A percentile compares a stretch with the other conserved stretches of the same genome.
Conservation (phyloP, 306 rosid genomes). For the Cucurbita moschata region DNA sequence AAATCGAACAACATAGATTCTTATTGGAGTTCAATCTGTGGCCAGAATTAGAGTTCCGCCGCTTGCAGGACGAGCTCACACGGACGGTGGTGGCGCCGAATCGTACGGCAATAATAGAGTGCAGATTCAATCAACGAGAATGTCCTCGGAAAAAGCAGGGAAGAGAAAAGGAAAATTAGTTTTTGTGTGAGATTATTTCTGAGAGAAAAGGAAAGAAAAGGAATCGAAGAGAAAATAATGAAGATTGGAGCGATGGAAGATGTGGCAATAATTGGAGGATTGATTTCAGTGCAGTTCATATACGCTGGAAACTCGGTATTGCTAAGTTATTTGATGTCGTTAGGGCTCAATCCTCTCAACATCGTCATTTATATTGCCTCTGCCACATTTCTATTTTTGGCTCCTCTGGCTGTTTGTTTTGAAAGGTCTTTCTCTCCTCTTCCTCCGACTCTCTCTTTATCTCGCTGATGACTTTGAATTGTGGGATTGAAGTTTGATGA, state of each 20-base stretch:
- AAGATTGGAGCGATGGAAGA: conserved; percentile 24
- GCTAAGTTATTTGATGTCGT: conserved; percentile 46
- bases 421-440: conserved; percentile 44
- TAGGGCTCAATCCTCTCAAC: conserved; percentile 46
- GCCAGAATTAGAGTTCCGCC: neutral
- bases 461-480: neutral
- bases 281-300: conserved; percentile 43
- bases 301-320: conserved; percentile 57
- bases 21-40: neutral
- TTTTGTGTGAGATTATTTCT: neutral
- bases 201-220: neutral
- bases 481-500: neutral
- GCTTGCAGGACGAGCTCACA: neutral
- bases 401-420: conserved; percentile 48
- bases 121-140: neutral
- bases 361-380: conserved; percentile 44
- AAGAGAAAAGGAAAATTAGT: no score
- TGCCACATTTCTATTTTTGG: conserved; percentile 49
- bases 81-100: neutral
- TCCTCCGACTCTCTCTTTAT: neutral
- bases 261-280: conserved; percentile 33
- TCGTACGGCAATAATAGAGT: neutral
- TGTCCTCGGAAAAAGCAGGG: neutral
- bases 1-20: neutral
- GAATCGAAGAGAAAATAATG: neutral